These are phyloP conservation scores for Carpinus viminea DNA, from an alignment of 306 rosid genomes.

Conservation along the genomic window DNA sequence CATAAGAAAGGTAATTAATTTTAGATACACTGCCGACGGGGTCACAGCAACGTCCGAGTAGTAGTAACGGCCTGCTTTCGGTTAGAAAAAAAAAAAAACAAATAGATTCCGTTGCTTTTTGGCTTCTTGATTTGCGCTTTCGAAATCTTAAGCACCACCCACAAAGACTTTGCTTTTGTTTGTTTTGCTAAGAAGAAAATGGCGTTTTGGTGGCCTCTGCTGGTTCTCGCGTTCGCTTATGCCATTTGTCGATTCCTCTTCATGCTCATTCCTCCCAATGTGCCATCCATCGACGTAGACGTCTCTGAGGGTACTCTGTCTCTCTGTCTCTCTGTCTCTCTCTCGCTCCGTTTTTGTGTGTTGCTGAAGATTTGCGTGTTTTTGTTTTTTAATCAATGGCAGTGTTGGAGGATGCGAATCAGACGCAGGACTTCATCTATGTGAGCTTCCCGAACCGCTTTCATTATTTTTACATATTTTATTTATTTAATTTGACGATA, in stretches of 20 bases:
- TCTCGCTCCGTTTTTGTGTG: neutral
- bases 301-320: conserved; percentile 70
- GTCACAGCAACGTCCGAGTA: no score
- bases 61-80: no score
- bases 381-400: conserved; percentile 39
- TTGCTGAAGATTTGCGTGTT: conserved; percentile 21
- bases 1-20: no score
- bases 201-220: conserved; percentile 88
- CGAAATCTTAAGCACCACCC: neutral
- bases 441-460: conserved; percentile 43
- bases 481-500: neutral
- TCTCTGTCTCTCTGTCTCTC: neutral
- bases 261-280: conserved; percentile 87
- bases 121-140: neutral
- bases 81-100: no score
- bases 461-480: neutral
- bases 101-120: neutral
- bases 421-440: conserved; percentile 79
- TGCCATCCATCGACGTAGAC: conserved; percentile 88
- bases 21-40: no score
- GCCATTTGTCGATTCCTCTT: conserved; percentile 79
- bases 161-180: neutral
- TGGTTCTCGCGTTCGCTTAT: conserved; percentile 77
- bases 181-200: conserved; percentile 22
- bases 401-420: conserved; percentile 87